Conservation (phyloP, 2,329 filamentous ascomycete genomes). For the Neonectria magnoliae region DNA sequence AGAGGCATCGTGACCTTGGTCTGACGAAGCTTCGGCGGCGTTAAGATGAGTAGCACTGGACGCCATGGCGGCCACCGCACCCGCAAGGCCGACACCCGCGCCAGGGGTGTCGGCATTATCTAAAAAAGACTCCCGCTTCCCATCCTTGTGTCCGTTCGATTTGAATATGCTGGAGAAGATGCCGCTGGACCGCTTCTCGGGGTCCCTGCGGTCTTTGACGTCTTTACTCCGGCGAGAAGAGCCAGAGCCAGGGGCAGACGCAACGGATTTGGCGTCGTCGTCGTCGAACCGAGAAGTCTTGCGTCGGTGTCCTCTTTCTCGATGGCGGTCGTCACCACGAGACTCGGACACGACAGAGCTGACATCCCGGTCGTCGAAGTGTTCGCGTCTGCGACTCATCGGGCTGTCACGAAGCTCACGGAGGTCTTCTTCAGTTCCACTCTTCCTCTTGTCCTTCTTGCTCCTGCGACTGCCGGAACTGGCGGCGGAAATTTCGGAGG, state of each 20-base stretch:
- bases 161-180: constrained; percentile 63
- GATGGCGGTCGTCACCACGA: constrained; percentile 45
- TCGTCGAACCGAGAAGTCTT: constrained; percentile 53
- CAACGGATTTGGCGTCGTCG: constrained; percentile 60
- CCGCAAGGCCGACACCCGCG: constrained; percentile 73
- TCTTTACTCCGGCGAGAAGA: constrained; percentile 48
- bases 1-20: constrained; percentile 48
- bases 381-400: constrained; percentile 52
- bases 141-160: constrained; percentile 52
- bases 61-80: constrained; percentile 56
- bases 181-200: constrained; percentile 53
- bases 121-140: constrained; percentile 72
- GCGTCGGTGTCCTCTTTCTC: constrained; percentile 47
- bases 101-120: constrained; percentile 76
- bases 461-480: constrained; percentile 53
- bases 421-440: constrained; percentile 49
- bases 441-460: constrained; percentile 53
- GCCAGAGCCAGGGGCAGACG: constrained; percentile 47
- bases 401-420: constrained; percentile 49
- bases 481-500: constrained; percentile 51
- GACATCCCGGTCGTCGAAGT: constrained; percentile 58
- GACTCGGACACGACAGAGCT: constrained; percentile 61
- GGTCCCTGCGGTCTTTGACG: constrained; percentile 42
- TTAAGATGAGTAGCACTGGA: constrained; percentile 54
- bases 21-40: constrained; percentile 56